Percentiles rank a stretch among this genome's conserved stretches.
Evolutionary conservation across 306 rosid genomes (phyloP).

Genomic region (Quercus aquifolioides): DNA sequence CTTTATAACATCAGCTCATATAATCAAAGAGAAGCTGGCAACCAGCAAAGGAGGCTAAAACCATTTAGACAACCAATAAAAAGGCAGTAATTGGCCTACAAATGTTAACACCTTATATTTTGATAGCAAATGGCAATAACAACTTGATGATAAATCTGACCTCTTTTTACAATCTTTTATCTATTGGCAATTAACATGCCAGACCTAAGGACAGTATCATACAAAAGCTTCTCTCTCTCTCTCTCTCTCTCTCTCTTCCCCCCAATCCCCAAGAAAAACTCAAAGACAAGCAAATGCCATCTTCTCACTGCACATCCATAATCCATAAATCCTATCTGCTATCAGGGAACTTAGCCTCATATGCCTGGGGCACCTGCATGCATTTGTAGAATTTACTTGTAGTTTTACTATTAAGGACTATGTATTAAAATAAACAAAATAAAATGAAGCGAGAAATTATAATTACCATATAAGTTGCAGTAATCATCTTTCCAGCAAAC

Average conservation of each 20-base stretch:
- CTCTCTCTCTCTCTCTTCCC: too few species aligned
- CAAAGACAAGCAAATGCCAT: neutral
- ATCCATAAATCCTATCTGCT: constrained; percentile 32
- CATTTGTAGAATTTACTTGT: constrained; percentile 12
- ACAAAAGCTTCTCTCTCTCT: neutral
- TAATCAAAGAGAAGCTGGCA: neutral
- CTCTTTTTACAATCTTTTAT: neutral
- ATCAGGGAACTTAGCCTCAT: constrained; percentile 61
- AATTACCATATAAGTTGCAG: constrained; percentile 77
- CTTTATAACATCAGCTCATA: neutral
- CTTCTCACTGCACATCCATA: neutral
- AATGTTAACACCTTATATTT: neutral
- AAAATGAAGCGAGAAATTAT: constrained; percentile 4
- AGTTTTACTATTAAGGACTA: constrained; percentile 5
- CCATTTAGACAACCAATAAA: neutral
- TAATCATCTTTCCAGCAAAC: constrained; percentile 99
- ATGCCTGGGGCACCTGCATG: constrained; percentile 64
- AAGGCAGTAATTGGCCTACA: neutral
- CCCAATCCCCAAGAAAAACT: neutral
- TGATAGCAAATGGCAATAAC: neutral
- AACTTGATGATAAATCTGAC: neutral
- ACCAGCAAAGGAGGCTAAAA: neutral
- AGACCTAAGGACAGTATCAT: neutral
- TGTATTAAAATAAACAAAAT: neutral
- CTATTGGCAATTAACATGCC: neutral